Evolutionary conservation across 768 basidiomycete genomes (phyloP), one percentile per base, ranked within the genome.

Genomic region (Amanita muscaria): DNA sequence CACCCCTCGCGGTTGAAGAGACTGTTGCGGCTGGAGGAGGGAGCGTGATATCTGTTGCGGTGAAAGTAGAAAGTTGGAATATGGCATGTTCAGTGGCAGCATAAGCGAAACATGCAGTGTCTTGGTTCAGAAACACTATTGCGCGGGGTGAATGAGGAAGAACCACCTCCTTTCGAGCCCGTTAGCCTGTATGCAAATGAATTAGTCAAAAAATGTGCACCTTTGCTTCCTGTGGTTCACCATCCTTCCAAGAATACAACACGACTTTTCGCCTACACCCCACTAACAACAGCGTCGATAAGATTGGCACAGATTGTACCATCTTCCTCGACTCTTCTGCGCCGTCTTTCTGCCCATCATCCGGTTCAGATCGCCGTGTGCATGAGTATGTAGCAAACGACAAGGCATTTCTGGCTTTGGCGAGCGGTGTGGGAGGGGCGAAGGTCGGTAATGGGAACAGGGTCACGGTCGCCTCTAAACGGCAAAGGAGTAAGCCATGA

Each of bases 111-210:
- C 84, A 83, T 7, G 76, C 68, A 1, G 68, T 68, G 19, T 79
- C 70, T 4, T 73, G 54, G 48, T 78, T 67, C 40, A 89, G 62
- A 58, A 97, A 93, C 2, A 80, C 69, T 40, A 96, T 80, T 0
- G 75, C 70, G 31, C 96, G 77, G n/a, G 96, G 83, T 7, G 92
- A 91, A 59, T 98, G 94, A 10, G 93, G 87, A 3, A 97, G 69
- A 0, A 69, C 55, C 3, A 80, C 66, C 74, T 98, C 94, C 87
- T 93, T 48, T 12, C 25, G 16, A 44, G 9, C 42, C 29, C 11
- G 22, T n/a, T 16, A n/a, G 35, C 27, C n/a, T 5, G n/a, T 4
- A 40, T 29, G 16, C 38, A 44, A 44, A 47, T 48, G 24, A 16
- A 34, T 11, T 37, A 19, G 11, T 18, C 18, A 1, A 19, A 7